phyloP scores from a whole-genome alignment of 1,284 basidiomycete species.

The Boletus smithii region DNA sequence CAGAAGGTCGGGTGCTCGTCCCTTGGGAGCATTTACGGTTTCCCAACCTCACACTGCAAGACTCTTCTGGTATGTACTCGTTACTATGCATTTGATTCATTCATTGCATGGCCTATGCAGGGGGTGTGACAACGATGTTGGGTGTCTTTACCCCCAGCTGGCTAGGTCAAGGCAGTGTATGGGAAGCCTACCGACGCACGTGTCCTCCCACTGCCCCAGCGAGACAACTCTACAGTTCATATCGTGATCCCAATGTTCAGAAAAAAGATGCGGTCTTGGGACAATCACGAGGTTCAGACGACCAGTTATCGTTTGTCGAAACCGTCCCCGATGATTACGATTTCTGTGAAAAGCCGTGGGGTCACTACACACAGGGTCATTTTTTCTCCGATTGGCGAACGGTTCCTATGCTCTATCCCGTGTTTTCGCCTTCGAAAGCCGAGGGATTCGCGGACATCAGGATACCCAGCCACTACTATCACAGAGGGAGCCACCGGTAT shows the following conservation, averaged over 20 bases:
- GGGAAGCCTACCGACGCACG: conserved; percentile 90
- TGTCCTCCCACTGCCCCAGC: conserved; percentile 79
- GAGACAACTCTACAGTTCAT: conserved; percentile 76
- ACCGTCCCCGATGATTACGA: conserved; percentile 64
- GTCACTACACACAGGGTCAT: conserved; percentile 84
- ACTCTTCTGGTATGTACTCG: conserved; percentile 46
- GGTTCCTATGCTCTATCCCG: conserved; percentile 79
- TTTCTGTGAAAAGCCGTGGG: conserved; percentile 79
- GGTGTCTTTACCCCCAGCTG: conserved; percentile 81
- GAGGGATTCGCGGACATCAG: conserved; percentile 84
- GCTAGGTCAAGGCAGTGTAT: conserved; percentile 78
- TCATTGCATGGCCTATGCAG: conserved; percentile 35
- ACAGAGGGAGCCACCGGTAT: conserved; percentile 75
- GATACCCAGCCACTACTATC: conserved; percentile 94
- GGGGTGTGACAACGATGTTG: conserved; percentile 57
- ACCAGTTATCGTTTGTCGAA: conserved; percentile 60
- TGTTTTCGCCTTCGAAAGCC: conserved; percentile 87
- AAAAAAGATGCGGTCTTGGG: conserved; percentile 19
- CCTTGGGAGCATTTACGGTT: conserved; percentile 78
- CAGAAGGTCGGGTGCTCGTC: conserved; percentile 87
- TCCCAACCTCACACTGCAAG: conserved; percentile 63
- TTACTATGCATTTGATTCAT: neutral
- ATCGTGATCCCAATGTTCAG: conserved; percentile 39
- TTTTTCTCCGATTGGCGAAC: conserved; percentile 96
- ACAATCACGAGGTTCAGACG: conserved; percentile 30